Evolutionary conservation across 371 early-diverging fungal genomes (phyloP).

Genomic region (Apophysomyces elegans): DNA sequence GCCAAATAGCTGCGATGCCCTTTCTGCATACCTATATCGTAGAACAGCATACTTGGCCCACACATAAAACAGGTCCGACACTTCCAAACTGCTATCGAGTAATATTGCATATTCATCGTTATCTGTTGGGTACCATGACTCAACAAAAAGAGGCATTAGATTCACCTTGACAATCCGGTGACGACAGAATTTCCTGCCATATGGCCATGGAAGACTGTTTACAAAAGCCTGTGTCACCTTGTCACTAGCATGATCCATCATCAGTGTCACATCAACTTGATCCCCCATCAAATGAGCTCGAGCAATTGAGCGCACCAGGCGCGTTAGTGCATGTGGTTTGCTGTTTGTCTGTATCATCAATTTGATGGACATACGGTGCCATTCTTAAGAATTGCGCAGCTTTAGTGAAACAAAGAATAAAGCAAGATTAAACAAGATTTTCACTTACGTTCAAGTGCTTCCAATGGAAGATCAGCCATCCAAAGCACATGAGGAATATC

Average conservation of each 20-base stretch:
- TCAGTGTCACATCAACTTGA: slow-evolving; percentile 53
- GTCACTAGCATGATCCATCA: slow-evolving; percentile 61
- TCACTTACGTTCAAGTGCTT: slow-evolving; percentile 54
- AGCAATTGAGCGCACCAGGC: slow-evolving; percentile 53
- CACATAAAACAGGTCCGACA: slow-evolving; percentile 59
- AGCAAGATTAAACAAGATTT: background rate
- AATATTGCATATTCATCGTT: slow-evolving; percentile 64
- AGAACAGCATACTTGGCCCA: slow-evolving; percentile 65
- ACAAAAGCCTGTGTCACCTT: slow-evolving; percentile 52
- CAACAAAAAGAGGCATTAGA: slow-evolving; percentile 60
- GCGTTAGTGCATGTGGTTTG: slow-evolving; percentile 55
- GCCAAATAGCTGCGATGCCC: slow-evolving; percentile 53
- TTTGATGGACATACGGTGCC: slow-evolving; percentile 58
- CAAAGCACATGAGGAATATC: slow-evolving; percentile 53
- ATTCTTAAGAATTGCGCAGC: slow-evolving; percentile 39
- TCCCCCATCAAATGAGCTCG: slow-evolving; percentile 62
- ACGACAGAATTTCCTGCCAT: slow-evolving; percentile 53
- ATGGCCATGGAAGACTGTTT: slow-evolving; percentile 54
- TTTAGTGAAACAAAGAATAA: no score
- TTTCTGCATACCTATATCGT: slow-evolving; percentile 53
- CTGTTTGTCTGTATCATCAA: slow-evolving; percentile 59
- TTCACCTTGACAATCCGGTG: slow-evolving; percentile 61
- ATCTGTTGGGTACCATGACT: slow-evolving; percentile 66
- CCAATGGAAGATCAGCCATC: slow-evolving; percentile 56
- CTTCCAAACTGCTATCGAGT: slow-evolving; percentile 60